Base-by-base conservation (phyloP, 1,284 basidiomycete species). In the Rhodotorula sp. region DNA sequence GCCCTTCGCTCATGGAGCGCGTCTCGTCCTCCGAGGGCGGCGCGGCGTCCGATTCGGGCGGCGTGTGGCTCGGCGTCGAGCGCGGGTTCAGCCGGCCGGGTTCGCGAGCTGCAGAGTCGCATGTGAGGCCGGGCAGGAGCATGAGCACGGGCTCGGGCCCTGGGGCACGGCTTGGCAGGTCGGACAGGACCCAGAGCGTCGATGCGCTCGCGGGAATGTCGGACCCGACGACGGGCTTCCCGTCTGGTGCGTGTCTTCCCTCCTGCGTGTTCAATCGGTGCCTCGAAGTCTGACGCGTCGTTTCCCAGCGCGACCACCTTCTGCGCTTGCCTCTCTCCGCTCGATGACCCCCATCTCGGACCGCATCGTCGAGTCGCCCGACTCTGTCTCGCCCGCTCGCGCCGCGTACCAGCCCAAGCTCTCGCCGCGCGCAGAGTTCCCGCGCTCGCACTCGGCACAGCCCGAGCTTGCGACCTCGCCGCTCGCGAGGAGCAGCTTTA, bases 311-410 rank as follows among this genome's bases (percentile, higher is more conserved):
- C 67, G 65, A 44, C 64, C 67, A 1, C 61, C 64, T 4, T 73
- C 71, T 0, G 67, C 71, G 0, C 57, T 70, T 12, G 54, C 71
- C 21, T 57, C 60, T 1, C 50, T 70, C 42, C 56, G 64, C 19
- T 56, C 50, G 17, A 72, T 72, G 67, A 72, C 67, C 25, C 71
- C 71, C n/a, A 52, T 68, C 25, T 58, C 61, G 9, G 2, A 25
- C 25, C 16, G 46, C 10, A 12, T 9, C 27, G 14, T 19, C 7
- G 27, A 52, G 3, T 52, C 56, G 7, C 48, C 23, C 5, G 23
- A 25, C n/a, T 45, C 57, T 13, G n/a, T n/a, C 7, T 58, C 57
- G 42, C 57, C 57, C 44, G 42, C 57, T 1, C 57, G 42, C 44
- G 57, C 57, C 21, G 57, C 57, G 16, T 45, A 58, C 41, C 56